Percentiles rank a stretch among this genome's conserved stretches.
Conservation (phyloP, 2,329 filamentous ascomycete genomes). For the Colletotrichum sp. region DNA sequence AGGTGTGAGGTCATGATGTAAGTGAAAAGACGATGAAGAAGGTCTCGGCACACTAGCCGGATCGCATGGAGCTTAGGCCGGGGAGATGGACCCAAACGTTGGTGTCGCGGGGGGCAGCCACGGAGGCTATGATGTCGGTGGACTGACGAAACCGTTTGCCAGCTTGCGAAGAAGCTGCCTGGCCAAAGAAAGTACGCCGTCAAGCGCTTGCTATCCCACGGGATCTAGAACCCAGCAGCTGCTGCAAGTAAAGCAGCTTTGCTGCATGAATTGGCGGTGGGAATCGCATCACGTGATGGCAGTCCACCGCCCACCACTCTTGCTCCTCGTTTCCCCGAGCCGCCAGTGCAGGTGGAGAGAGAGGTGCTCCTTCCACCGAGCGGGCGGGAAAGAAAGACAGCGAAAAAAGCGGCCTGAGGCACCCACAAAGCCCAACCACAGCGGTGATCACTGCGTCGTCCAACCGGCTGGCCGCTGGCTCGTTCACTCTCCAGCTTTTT, state of each 20-base stretch:
- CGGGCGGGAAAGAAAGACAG: neutral
- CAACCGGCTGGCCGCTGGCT: slow-evolving; percentile 12
- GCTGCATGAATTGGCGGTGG: neutral
- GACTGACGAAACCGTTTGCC: neutral
- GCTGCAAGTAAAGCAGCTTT: neutral
- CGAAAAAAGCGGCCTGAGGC: slow-evolving; percentile 11
- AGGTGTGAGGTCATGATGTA: slow-evolving; percentile 5
- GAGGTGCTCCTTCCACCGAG: neutral
- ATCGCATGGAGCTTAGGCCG: slow-evolving; percentile 6
- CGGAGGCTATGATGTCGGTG: slow-evolving; percentile 17
- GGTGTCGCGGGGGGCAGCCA: neutral
- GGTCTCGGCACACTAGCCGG: neutral
- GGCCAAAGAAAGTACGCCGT: neutral
- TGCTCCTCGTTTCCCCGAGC: slow-evolving; percentile 2
- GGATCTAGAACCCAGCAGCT: neutral
- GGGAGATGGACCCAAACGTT: neutral
- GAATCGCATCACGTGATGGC: slow-evolving; percentile 25
- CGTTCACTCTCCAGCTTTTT: slow-evolving; percentile 23
- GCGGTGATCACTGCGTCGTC: slow-evolving; percentile 14
- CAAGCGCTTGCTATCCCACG: neutral
- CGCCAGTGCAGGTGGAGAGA: neutral
- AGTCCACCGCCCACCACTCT: slow-evolving; percentile 27
- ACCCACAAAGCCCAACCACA: neutral
- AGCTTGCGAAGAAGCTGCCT: neutral
- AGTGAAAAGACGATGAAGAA: neutral